These are phyloP conservation scores for Eucalyptus globulus DNA, from an alignment of 345 rosid genomes.

Conservation along the genomic window DNA sequence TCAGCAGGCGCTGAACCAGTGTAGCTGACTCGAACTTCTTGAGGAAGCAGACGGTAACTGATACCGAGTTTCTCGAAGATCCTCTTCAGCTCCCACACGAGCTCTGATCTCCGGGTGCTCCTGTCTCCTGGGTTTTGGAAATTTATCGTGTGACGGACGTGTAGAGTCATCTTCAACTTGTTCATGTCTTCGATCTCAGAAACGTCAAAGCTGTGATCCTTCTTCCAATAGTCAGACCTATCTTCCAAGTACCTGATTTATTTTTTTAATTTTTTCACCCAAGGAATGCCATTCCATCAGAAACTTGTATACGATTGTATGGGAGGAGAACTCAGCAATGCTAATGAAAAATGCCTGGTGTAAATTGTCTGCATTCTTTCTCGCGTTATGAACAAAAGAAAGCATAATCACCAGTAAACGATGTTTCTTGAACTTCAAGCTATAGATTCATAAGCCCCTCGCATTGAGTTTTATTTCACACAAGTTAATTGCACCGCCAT, in stretches of 20 bases:
- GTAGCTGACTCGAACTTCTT: conserved; percentile 33
- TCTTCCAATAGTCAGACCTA: conserved; percentile 50
- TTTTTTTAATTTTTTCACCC: not conserved
- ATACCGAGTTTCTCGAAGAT: conserved; percentile 48
- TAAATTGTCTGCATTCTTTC: not conserved
- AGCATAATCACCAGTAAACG: not conserved
- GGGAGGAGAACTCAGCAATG: not conserved
- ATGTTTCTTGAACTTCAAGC: not conserved
- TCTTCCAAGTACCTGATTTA: conserved; percentile 54
- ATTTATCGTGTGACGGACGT: conserved; percentile 49
- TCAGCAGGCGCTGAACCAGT: not conserved
- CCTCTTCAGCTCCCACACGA: conserved; percentile 38
- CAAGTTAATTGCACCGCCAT: not conserved
- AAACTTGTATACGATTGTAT: not conserved
- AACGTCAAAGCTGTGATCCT: conserved; percentile 32
- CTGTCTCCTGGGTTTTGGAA: conserved; percentile 50
- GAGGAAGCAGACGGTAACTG: conserved; percentile 52
- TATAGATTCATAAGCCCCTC: not conserved
- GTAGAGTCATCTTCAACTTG: conserved; percentile 57
- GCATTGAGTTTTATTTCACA: not conserved
- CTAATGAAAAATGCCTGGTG: not conserved
- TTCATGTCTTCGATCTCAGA: conserved; percentile 60
- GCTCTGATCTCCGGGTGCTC: conserved; percentile 46
- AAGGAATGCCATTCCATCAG: not conserved
- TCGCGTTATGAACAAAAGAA: not conserved